Evolutionary conservation across 179 eudicot genomes (phyloP).

Genomic region (Gypsophila paniculata): DNA sequence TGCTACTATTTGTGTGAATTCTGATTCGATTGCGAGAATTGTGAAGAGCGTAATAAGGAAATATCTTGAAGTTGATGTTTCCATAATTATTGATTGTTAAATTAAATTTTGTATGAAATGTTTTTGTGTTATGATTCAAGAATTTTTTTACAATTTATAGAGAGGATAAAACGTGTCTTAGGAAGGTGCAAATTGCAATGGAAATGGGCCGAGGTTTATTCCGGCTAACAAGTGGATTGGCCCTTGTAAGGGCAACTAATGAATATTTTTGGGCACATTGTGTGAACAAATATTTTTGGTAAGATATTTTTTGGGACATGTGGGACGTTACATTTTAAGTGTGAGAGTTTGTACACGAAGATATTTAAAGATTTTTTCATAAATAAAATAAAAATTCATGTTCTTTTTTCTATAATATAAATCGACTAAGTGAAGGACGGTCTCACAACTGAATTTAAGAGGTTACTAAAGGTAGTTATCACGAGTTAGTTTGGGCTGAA

Average conservation of each 20-base stretch:
- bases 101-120: no score
- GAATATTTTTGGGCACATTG: neutral
- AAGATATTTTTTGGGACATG: no score
- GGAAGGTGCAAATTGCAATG: conserved; percentile 16
- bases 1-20: conserved; percentile 15
- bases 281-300: neutral
- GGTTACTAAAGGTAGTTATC: no score
- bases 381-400: no score
- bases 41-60: conserved; percentile 2
- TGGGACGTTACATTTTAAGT: no score
- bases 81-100: conserved; percentile 3
- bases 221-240: conserved; percentile 16
- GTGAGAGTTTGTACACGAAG: no score
- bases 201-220: neutral
- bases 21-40: conserved; percentile 14
- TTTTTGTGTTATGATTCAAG: neutral
- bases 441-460: no score
- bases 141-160: conserved; percentile 5
- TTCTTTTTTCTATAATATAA: no score
- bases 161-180: neutral
- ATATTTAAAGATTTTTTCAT: no score
- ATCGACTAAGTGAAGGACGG: no score
- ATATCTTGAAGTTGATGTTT: conserved; percentile 10
- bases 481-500: no score
- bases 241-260: conserved; percentile 1